These are phyloP conservation scores for Quercus robur DNA, from an alignment of 306 rosid genomes.

Conservation along the genomic window DNA sequence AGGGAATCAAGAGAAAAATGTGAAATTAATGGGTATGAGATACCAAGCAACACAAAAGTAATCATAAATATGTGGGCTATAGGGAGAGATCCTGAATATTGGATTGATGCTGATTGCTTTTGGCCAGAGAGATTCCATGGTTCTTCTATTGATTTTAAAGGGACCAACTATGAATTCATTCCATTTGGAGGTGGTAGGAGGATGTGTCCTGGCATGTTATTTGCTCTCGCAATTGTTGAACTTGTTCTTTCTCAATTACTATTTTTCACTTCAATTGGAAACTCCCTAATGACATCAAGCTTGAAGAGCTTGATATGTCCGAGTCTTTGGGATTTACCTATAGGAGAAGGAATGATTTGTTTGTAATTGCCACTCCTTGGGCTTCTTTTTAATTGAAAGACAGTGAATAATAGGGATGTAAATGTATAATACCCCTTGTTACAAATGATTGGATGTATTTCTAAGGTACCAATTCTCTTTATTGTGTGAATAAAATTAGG, in stretches of 20 bases:
- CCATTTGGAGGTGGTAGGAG: constrained; percentile 36
- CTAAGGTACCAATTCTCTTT: no score
- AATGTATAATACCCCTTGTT: no score
- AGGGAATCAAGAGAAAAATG: constrained; percentile 23
- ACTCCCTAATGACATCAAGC: neutral
- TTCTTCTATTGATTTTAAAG: neutral
- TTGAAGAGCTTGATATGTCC: constrained; percentile 1
- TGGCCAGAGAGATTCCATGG: constrained; percentile 1
- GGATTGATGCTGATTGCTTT: constrained; percentile 24
- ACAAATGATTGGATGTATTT: no score
- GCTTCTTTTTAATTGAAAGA: no score
- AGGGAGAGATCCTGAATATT: constrained; percentile 36
- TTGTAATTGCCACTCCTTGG: no score
- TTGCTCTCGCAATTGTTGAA: neutral
- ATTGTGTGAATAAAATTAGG: no score
- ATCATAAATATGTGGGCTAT: constrained; percentile 34
- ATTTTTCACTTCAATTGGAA: constrained; percentile 3
- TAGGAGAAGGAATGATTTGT: no score
- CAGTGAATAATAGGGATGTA: no score
- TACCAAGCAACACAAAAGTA: constrained; percentile 21
- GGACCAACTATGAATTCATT: neutral
- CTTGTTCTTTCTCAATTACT: neutral
- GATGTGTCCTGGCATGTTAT: neutral
- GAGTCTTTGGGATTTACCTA: neutral
- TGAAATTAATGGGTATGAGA: constrained; percentile 23